Percentiles rank a stretch among this genome's conserved stretches.
Conservation (phyloP, 805 yeast species). For the Nakazawaea populi region DNA sequence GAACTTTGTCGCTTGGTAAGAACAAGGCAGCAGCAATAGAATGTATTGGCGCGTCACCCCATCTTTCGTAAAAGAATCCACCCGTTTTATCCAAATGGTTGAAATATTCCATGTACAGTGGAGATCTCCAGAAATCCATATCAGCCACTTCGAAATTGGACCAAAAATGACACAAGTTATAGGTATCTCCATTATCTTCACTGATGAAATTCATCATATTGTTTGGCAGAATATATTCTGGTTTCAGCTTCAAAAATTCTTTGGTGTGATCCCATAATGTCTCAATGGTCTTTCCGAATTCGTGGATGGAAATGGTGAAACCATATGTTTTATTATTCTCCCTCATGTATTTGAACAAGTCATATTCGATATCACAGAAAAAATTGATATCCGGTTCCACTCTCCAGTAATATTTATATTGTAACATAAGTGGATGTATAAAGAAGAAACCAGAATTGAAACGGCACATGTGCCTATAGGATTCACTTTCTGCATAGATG, state of each 20-base stretch:
- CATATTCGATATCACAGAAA: constrained; percentile 57
- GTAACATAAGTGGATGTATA: constrained; percentile 47
- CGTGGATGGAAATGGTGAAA: constrained; percentile 61
- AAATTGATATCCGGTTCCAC: constrained; percentile 65
- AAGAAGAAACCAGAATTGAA: constrained; percentile 48
- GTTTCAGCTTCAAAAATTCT: constrained; percentile 36
- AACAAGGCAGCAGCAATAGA: constrained; percentile 66
- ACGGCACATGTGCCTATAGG: constrained; percentile 44
- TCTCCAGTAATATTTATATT: constrained; percentile 72
- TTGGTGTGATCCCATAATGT: constrained; percentile 54
- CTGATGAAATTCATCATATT: constrained; percentile 60
- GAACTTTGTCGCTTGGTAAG: constrained; percentile 49
- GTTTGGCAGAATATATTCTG: constrained; percentile 34
- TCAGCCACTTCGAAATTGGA: constrained; percentile 74
- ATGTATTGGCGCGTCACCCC: constrained; percentile 96
- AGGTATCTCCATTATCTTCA: constrained; percentile 55
- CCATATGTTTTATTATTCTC: constrained; percentile 56
- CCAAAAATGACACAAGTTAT: constrained; percentile 81
- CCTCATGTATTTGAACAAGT: constrained; percentile 56
- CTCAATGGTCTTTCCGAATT: constrained; percentile 55
- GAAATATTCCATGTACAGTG: constrained; percentile 54
- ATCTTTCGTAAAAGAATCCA: constrained; percentile 80
- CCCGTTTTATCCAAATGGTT: constrained; percentile 59
- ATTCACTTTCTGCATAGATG: constrained; percentile 34
- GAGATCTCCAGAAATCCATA: constrained; percentile 58